Percentiles rank a stretch among this genome's conserved stretches.
These are phyloP conservation scores for Physaria fendleri DNA, from an alignment of 345 rosid genomes.

Conservation along the genomic window DNA sequence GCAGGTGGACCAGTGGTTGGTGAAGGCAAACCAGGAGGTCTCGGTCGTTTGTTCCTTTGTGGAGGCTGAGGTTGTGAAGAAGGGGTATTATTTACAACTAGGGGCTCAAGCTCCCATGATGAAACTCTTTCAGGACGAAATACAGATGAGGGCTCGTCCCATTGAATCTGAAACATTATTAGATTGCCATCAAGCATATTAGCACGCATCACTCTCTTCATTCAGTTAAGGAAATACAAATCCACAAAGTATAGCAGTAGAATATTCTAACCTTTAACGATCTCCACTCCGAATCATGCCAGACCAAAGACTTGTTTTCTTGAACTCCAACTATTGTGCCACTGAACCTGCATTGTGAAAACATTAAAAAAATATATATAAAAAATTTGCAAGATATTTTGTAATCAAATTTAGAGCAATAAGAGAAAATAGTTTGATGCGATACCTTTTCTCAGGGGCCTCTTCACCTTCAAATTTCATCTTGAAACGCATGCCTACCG, in stretches of 20 bases:
- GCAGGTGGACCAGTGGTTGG: constrained; percentile 49
- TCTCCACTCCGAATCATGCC: constrained; percentile 98
- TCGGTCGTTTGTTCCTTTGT: constrained; percentile 75
- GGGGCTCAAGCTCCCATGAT: constrained; percentile 93
- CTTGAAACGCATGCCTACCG: constrained; percentile 99
- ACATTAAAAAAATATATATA: background rate
- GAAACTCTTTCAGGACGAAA: constrained; percentile 86
- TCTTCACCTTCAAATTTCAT: constrained; percentile 99
- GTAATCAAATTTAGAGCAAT: constrained; percentile 3
- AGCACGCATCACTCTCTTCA: constrained; percentile 1
- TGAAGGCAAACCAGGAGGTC: constrained; percentile 65
- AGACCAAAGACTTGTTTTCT: constrained; percentile 61
- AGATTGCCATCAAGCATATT: constrained; percentile 3
- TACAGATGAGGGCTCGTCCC: constrained; percentile 92
- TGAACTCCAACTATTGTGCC: constrained; percentile 96
- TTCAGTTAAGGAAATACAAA: background rate
- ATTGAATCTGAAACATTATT: constrained; percentile 53
- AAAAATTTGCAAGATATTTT: background rate
- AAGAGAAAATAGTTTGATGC: constrained; percentile 12
- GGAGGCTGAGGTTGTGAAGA: constrained; percentile 53
- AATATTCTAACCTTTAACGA: constrained; percentile 66
- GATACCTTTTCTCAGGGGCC: constrained; percentile 92
- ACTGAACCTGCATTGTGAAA: constrained; percentile 60
- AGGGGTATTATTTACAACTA: constrained; percentile 50
- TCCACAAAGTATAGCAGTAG: background rate